Evolutionary conservation across 1,139 yeast genomes (phyloP).

Genomic region (Pichia kudriavzevii): DNA sequence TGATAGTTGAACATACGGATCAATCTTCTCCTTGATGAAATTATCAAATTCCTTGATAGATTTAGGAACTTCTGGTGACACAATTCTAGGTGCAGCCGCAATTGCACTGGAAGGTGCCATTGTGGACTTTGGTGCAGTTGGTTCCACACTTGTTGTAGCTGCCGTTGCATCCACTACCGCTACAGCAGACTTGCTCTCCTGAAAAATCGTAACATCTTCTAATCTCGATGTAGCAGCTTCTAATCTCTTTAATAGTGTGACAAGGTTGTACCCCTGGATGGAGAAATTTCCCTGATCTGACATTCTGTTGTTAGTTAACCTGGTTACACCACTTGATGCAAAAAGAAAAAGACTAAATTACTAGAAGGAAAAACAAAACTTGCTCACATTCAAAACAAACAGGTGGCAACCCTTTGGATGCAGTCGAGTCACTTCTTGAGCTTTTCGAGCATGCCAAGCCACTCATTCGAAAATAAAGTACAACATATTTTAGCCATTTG

Average conservation of each 20-base stretch:
- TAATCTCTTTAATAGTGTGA: constrained; percentile 68
- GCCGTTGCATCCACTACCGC: background rate
- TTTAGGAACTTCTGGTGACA: constrained; percentile 31
- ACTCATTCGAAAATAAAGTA: no score
- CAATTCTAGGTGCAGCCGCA: constrained; percentile 16
- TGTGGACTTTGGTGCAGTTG: constrained; percentile 4
- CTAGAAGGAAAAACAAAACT: background rate
- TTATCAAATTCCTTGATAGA: constrained; percentile 47
- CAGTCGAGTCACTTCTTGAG: background rate
- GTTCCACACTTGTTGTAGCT: no score
- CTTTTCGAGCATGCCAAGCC: background rate
- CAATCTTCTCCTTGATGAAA: constrained; percentile 45
- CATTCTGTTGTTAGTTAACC: no score
- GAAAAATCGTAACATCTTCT: constrained; percentile 80
- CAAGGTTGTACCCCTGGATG: constrained; percentile 74
- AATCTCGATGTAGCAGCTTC: constrained; percentile 92
- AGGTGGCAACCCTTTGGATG: no score
- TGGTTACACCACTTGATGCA: no score
- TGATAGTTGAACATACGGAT: constrained; percentile 56
- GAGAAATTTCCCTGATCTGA: constrained; percentile 33
- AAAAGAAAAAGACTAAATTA: background rate
- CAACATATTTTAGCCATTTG: no score
- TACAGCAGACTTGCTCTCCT: constrained; percentile 32
- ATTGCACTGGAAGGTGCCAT: constrained; percentile 14
- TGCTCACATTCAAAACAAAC: no score